Evolutionary conservation across 371 early-diverging fungal genomes (phyloP), one percentile per base, ranked within the genome.

Genomic region (Rhizopus sp.): DNA sequence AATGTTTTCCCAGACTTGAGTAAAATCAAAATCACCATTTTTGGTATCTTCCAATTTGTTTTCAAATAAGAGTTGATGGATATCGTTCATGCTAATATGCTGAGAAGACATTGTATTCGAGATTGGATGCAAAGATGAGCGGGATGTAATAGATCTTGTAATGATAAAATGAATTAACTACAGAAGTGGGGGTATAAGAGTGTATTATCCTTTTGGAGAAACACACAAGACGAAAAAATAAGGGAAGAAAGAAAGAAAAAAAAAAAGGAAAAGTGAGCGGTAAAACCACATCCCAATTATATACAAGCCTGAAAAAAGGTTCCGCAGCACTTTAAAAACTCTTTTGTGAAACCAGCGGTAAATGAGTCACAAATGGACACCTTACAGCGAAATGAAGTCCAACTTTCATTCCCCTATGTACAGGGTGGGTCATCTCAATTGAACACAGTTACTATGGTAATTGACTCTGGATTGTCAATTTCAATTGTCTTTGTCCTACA

Each of bases 41-140:
- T 50, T 50, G 30, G 54, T 32, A 6, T 30, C 7, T 10, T 35
- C 7, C 9, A 13, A n/a, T 1, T n/a, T 41, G 9, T 37, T 37
- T 29, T 60, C 56, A 38, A 60, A 65, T 15, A 65, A 53, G 15
- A 65, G 32, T 2, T 65, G 57, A 23, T 63, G 53, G 31, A 57
- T 16, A 48, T 59, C 59, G 39, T 57, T 46, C 15, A 56, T 51
- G 47, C 60, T 55, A 31, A 64, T 46, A 34, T 55, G 44, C 31
- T 51, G 49, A 31, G 46, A 40, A 41, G 60, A 40, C 56, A 64
- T 56, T 7, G 44, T 63, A 34, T 23, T 15, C 29, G 13, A 12
- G 39, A 40, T 32, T 51, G n/a, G 35, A 34, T 41, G 15, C 32
- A 13, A 23, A n/a, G n/a, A 53, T 47, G 30, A 38, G 50, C 29